These are phyloP conservation scores for Trichosanthes truncata DNA, from an alignment of 306 rosid species.

Conservation along the genomic window DNA sequence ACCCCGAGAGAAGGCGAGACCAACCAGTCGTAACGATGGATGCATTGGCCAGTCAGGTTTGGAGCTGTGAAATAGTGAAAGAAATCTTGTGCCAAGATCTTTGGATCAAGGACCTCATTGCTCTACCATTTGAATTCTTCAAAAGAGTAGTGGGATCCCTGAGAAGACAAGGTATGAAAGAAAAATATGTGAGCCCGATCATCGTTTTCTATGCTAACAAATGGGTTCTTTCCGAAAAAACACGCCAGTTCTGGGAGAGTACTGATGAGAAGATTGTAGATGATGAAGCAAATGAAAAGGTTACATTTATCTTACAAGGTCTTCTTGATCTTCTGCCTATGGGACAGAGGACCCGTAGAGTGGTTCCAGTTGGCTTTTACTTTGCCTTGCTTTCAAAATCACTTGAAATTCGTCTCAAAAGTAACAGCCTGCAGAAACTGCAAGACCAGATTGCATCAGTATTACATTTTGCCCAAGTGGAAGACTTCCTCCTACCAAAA, in stretches of 20 bases:
- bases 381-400: constrained; percentile 74
- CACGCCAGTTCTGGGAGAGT: constrained; percentile 36
- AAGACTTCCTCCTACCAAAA: constrained; percentile 44
- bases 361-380: constrained; percentile 65
- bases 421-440: constrained; percentile 32
- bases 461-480: constrained; percentile 53
- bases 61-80: constrained; percentile 50
- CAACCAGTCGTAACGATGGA: constrained; percentile 56
- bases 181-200: constrained; percentile 61
- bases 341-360: constrained; percentile 45
- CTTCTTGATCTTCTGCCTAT: constrained; percentile 58
- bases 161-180: constrained; percentile 91
- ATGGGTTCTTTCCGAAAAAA: constrained; percentile 52
- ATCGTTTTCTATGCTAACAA: constrained; percentile 72
- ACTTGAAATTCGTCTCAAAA: constrained; percentile 37
- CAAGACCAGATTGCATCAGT: constrained; percentile 46
- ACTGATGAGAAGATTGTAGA: constrained; percentile 26
- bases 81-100: constrained; percentile 45
- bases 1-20: constrained; percentile 60
- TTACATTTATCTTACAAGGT: constrained; percentile 48
- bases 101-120: constrained; percentile 83
- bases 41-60: constrained; percentile 36
- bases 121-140: constrained; percentile 66
- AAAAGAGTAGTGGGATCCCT: constrained; percentile 58
- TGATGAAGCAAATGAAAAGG: constrained; percentile 24